These are phyloP conservation scores for Zygnema circumcarinatum DNA, from an alignment of 139 green algal genomes.

Conservation along the genomic window DNA sequence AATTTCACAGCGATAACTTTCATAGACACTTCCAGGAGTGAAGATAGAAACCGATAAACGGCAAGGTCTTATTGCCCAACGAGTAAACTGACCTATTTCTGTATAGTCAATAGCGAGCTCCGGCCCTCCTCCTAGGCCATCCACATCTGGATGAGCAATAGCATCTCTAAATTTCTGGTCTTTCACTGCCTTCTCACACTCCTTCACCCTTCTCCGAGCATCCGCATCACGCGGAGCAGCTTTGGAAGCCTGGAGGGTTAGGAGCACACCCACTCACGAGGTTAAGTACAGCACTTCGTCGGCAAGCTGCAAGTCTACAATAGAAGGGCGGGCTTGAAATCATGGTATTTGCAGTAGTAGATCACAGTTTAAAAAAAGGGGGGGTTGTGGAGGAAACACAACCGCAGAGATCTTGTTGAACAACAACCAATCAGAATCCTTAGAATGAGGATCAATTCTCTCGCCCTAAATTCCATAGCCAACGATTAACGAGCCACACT, in stretches of 20 bases:
- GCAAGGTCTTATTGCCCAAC: not conserved
- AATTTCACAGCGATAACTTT: no score
- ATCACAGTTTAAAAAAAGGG: no score
- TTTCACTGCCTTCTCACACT: conserved; percentile 91
- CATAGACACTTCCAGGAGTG: not conserved
- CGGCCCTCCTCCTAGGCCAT: not conserved
- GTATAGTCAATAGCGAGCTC: conserved; percentile 16
- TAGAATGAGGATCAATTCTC: no score
- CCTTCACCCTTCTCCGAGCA: conserved; percentile 83
- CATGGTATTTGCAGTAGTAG: no score
- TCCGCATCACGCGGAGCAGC: conserved; percentile 77
- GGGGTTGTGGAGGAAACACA: no score
- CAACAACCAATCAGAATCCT: no score
- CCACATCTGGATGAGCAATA: conserved; percentile 34
- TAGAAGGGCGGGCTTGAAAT: no score
- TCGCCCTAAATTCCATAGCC: no score
- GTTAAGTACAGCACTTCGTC: not conserved
- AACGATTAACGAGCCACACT: no score
- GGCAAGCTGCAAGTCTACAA: not conserved
- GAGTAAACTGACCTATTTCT: conserved; percentile 14
- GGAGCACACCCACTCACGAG: conserved; percentile 24
- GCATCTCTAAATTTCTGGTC: conserved; percentile 86
- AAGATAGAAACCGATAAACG: not conserved
- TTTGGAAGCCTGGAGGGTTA: conserved; percentile 65
- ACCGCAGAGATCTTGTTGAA: no score